Base-by-base conservation (phyloP, 1,284 basidiomycete species). In the Ustilago esculenta region DNA sequence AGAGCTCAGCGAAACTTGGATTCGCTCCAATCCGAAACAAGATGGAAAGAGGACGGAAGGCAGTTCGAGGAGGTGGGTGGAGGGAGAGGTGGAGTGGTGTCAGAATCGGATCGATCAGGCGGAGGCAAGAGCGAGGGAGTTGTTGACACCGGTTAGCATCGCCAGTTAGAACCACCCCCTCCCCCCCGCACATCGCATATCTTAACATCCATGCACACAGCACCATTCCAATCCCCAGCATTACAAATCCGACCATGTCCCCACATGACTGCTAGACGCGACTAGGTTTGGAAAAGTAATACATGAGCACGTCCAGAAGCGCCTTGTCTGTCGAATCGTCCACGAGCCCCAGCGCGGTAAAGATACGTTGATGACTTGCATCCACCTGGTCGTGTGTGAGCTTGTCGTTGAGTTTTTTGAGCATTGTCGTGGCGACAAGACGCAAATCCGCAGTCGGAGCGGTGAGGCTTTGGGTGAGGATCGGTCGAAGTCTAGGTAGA, bases 271-370 rank as follows among this genome's bases (percentile, higher is more conserved):
- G n/a, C n/a, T n/a, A n/a, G n/a, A n/a, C n/a, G n/a, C n/a, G n/a
- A n/a, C n/a, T n/a, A n/a, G n/a, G n/a, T 34, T 63, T 63, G 24
- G 39, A 50, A 41, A 69, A 69, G 37, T 69, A 69, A 33, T 63
- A 63, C 56, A 72, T 73, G 17, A 76, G 41, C 34, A 78, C 36
- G 34, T 78, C 75, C 35, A 70, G 33, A 43, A 72, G 37, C 2
- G 49, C 52, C 18, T 35, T 36, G 12, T 69, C 47, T 4, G 42
- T 29, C 12, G 51, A 51, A 4, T 37, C 50, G 1, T 40, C 30
- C 2, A 34, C 14, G 45, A 63, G 24, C 7, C 43, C 52, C 5
- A 77, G 39, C 5, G 53, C 52, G 5, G 36, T 15, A 10, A 75
- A 64, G 14, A 75, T 56, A 7, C 55, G 27, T 3, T 36, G 11